phyloP scores from a whole-genome alignment of 495 filamentous ascomycete species.

The Lasiosphaeria ovina region DNA sequence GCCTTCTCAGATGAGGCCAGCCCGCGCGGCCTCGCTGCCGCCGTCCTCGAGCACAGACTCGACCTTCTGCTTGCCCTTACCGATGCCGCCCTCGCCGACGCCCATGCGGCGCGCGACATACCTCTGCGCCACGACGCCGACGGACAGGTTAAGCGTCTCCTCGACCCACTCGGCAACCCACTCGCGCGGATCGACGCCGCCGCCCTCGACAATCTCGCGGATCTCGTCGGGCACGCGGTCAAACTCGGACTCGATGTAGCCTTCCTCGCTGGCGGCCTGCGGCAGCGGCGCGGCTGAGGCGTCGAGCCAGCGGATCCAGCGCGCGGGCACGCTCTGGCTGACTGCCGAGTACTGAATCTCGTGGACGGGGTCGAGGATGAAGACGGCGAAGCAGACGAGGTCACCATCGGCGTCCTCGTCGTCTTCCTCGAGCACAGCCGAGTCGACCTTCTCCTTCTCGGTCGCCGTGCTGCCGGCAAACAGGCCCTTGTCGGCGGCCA shows the following conservation, averaged over 20 bases:
- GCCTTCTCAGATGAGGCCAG: constrained; percentile 44
- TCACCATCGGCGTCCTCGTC: constrained; percentile 45
- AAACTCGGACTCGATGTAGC: constrained; percentile 22
- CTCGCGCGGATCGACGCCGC: constrained; percentile 91
- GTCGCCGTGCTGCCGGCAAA: constrained; percentile 55
- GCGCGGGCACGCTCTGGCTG: constrained; percentile 77
- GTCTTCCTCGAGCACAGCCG: constrained; percentile 47
- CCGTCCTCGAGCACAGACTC: constrained; percentile 67
- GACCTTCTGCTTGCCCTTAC: constrained; percentile 75
- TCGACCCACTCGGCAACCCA: constrained; percentile 98
- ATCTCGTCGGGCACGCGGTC: constrained; percentile 74
- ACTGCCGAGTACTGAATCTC: constrained; percentile 81
- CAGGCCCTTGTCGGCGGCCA: constrained; percentile 60
- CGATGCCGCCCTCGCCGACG: constrained; percentile 81
- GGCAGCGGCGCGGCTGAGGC: constrained; percentile 55
- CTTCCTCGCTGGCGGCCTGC: constrained; percentile 41
- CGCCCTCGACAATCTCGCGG: constrained; percentile 77
- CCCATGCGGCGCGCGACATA: constrained; percentile 96
- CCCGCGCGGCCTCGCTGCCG: constrained; percentile 80
- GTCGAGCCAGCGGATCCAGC: constrained; percentile 92
- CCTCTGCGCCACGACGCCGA: constrained; percentile 88
- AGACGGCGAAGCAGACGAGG: constrained; percentile 82
- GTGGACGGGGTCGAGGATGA: constrained; percentile 91
- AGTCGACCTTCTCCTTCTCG: constrained; percentile 52
- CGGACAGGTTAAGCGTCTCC: constrained; percentile 73